Base-by-base conservation (phyloP, 2,329 filamentous ascomycete species). In the Pezicula radicicola region DNA sequence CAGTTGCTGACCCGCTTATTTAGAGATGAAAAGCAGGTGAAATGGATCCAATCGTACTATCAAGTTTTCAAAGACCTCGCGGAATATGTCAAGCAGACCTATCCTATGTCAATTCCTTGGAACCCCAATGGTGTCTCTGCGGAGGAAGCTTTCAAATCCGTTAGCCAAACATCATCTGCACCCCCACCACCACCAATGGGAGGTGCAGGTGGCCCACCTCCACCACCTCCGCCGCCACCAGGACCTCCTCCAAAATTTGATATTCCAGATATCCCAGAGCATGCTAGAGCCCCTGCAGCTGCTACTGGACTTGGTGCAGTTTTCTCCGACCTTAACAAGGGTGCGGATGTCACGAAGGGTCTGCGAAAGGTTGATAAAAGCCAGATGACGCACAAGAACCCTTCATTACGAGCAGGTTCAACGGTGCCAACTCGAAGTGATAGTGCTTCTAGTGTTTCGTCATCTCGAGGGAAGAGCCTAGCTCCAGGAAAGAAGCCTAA, bases 331-430 rank as follows among this genome's bases (percentile, higher is more conserved):
- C 76, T 99, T 49, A 97, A 97, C 73, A 87, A 88, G 68, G 94
- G 94, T 52, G 84, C 89, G 54, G 79, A 83, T n/a, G 89, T 99
- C 54, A 99, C 94, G 4, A 85, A 89, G 59, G 86, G 89, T 30
- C 79, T 99, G 35, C 88, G 89, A 60, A 99, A 97, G 76, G 94
- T 99, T 46, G 93, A 97, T 73, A 88, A 87, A 67, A 94, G 89
- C 49, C 80, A 97, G 70, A 97, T 97, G 93, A 99, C 94, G 54
- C 94, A 99, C 74, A 97, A 97, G 77, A 99, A 99, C 72, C 94
- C 94, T 13, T 83, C 85, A 9, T 77, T 99, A 52, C 86, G 94
- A 56, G 81, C 89, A 21, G 77, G 77, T 55, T 88, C 89, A 12
- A 80, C 83, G 2, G 89, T 93, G 3, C 78, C 88, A 1, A 77